phyloP scores from a whole-genome alignment of 257 asterid species.

The Ligustrum vulgare region DNA sequence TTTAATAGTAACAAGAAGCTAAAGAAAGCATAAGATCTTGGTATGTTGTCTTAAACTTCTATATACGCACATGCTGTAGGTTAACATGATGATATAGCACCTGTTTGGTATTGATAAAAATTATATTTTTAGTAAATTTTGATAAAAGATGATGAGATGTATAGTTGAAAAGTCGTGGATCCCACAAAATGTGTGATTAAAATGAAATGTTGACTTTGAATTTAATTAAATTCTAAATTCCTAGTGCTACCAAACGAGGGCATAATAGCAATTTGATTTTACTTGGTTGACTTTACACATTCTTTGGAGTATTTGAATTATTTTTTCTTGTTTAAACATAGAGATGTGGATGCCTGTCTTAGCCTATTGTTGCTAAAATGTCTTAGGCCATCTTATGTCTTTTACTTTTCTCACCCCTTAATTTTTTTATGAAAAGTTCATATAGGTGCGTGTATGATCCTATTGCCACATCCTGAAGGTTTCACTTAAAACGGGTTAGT shows the following conservation, averaged over 20 bases:
- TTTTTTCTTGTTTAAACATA: neutral
- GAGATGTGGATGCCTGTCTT: neutral
- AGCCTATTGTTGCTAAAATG: neutral
- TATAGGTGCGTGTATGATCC: neutral
- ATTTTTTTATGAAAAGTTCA: neutral
- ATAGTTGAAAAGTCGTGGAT: too few species aligned
- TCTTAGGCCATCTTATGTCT: neutral
- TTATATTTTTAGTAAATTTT: too few species aligned
- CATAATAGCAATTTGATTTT: neutral
- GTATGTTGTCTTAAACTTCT: conserved; percentile 38
- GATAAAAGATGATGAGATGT: too few species aligned
- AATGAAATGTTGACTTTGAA: too few species aligned
- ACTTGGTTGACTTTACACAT: neutral
- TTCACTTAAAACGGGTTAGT: neutral
- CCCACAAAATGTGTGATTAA: too few species aligned
- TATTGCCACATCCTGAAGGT: neutral
- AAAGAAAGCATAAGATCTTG: conserved; percentile 95
- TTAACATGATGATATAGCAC: neutral
- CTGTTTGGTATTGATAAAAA: too few species aligned
- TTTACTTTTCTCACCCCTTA: neutral
- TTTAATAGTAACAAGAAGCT: conserved; percentile 58
- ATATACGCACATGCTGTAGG: neutral
- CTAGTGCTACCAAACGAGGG: too few species aligned
- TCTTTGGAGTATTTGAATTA: neutral
- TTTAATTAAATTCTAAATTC: too few species aligned